A percentile compares a stretch with the other conserved stretches of the same genome.
These are phyloP conservation scores for Picea glauca DNA, from an alignment of 75 land plant genomes.

Conservation along the genomic window DNA sequence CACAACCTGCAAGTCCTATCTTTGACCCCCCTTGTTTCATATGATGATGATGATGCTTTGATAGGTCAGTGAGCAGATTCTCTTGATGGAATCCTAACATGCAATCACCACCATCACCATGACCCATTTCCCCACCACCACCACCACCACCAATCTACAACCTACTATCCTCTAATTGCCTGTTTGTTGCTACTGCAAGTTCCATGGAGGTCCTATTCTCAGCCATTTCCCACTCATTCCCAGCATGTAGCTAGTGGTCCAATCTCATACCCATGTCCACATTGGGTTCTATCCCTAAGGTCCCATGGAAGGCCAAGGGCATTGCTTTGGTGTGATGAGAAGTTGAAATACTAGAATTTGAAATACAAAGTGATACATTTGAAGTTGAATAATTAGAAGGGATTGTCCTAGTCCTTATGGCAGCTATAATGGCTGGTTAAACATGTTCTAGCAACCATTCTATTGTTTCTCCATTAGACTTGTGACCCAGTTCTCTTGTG, in stretches of 20 bases:
- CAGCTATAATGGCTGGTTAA: conserved; percentile 64
- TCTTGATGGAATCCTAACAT: conserved; percentile 62
- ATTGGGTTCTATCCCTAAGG: conserved; percentile 10
- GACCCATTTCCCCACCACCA: conserved; percentile 10
- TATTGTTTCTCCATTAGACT: conserved; percentile 76
- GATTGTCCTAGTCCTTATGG: conserved; percentile 75
- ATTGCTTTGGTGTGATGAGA: conserved; percentile 19
- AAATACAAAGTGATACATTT: conserved; percentile 44
- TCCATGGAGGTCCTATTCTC: conserved; percentile 12
- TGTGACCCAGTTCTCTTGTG: conserved; percentile 72
- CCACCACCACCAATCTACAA: conserved; percentile 12
- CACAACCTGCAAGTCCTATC: conserved; percentile 23
- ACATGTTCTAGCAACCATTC: conserved; percentile 75
- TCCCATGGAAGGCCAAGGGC: conserved; percentile 25
- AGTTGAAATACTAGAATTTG: conserved; percentile 26
- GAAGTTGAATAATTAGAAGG: conserved; percentile 52
- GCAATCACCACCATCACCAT: conserved; percentile 15
- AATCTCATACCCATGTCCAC: conserved; percentile 12
- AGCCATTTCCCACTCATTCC: conserved; percentile 20
- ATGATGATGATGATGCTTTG: conserved; percentile 16
- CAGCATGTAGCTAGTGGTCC: conserved; percentile 18
- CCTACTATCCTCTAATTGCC: conserved; percentile 15
- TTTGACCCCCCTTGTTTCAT: conserved; percentile 11
- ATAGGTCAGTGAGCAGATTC: conserved; percentile 25
- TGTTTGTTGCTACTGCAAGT: conserved; percentile 20